Evolutionary conservation across 1,139 yeast genomes (phyloP).

Genomic region (Pichia sp.): DNA sequence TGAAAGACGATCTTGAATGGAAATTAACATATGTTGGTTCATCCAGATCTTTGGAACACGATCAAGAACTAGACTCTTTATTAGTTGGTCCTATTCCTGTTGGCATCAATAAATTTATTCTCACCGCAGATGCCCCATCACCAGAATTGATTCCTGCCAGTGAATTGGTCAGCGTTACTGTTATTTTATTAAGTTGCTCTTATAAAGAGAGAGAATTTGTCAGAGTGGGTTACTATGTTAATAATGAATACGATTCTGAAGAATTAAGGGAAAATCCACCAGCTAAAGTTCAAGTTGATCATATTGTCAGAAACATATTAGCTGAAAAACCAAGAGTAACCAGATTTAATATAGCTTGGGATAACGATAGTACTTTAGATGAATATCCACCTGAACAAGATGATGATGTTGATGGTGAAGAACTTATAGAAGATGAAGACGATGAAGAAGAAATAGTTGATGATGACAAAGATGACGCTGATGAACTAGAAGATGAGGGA

Average conservation of each 20-base stretch:
- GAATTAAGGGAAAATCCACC: conserved; percentile 94
- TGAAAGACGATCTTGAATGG: conserved; percentile 95
- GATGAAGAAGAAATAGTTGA: conserved; percentile 29
- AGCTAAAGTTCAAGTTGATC: conserved; percentile 85
- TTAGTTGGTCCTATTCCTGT: conserved; percentile 98
- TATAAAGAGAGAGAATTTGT: conserved; percentile 93
- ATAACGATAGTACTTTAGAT: conserved; percentile 53
- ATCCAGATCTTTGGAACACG: conserved; percentile 87
- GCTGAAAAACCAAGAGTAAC: conserved; percentile 98
- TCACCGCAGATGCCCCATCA: conserved; percentile 94
- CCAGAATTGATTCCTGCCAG: conserved; percentile 94
- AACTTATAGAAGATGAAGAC: conserved; percentile 32
- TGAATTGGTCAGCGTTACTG: conserved; percentile 92
- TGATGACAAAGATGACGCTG: conserved; percentile 31
- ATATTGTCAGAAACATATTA: conserved; percentile 84
- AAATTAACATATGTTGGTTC: conserved; percentile 95
- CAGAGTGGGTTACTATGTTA: conserved; percentile 93
- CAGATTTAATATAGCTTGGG: conserved; percentile 94
- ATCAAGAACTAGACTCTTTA: conserved; percentile 91
- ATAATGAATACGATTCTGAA: conserved; percentile 91
- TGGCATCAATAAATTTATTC: conserved; percentile 87
- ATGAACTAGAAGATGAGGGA: conserved; percentile 27
- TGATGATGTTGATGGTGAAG: conserved; percentile 34
- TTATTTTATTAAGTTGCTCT: conserved; percentile 83
- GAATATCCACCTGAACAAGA: conserved; percentile 72